phyloP scores from a whole-genome alignment of 2,329 filamentous ascomycete genomes.

The Rugonectria rugulosa region DNA sequence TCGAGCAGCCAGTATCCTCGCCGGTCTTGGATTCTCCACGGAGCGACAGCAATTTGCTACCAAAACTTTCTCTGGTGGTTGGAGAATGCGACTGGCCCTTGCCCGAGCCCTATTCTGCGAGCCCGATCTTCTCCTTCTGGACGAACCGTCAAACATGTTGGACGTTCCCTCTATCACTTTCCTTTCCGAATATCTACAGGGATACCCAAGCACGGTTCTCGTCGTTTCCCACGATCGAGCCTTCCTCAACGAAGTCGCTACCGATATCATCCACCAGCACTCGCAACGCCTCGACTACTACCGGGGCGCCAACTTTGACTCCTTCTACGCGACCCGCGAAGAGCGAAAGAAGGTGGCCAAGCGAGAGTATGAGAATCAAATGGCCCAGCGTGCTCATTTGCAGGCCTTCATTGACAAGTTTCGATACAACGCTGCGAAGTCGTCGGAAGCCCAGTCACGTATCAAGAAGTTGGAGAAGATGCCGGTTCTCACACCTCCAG shows the following conservation, averaged over 20 bases:
- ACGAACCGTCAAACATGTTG: conserved; percentile 99
- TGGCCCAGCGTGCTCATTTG: conserved; percentile 90
- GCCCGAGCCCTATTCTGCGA: conserved; percentile 97
- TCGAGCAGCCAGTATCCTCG: conserved; percentile 92
- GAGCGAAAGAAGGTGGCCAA: conserved; percentile 96
- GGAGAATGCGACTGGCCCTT: conserved; percentile 96
- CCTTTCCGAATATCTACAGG: conserved; percentile 92
- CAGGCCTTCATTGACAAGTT: conserved; percentile 99
- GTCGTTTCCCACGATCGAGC: conserved; percentile 99
- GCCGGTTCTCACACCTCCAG: conserved; percentile 88
- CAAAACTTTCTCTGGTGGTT: conserved; percentile 99
- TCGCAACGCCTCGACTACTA: conserved; percentile 98
- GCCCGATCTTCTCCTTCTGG: conserved; percentile 91
- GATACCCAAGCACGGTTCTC: conserved; percentile 91
- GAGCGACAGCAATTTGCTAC: conserved; percentile 93
- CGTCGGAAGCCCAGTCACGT: conserved; percentile 95
- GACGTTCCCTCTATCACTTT: conserved; percentile 99
- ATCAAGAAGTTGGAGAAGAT: conserved; percentile 99
- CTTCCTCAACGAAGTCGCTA: conserved; percentile 98
- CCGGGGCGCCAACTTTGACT: conserved; percentile 95
- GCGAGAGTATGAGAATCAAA: conserved; percentile 98
- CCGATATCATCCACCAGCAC: conserved; percentile 98
- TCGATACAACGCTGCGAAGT: conserved; percentile 98
- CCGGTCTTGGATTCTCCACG: conserved; percentile 93
- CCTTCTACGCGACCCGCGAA: conserved; percentile 96